Evolutionary conservation across 805 yeast genomes (phyloP).

Genomic region (Candida palmyrensis): DNA sequence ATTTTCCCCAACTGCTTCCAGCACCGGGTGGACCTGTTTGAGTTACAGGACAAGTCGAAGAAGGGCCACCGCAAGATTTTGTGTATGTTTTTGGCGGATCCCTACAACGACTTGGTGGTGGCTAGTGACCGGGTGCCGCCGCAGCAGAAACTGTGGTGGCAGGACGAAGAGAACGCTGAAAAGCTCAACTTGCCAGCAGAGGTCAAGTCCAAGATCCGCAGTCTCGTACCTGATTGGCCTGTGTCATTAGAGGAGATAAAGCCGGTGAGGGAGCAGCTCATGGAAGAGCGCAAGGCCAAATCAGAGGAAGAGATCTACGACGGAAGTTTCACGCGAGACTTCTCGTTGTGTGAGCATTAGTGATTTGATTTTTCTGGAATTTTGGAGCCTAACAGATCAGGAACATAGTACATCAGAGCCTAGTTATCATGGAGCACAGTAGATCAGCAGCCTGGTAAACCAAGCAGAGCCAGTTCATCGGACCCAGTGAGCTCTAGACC

Average conservation of each 20-base stretch:
- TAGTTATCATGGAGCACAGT: too few species aligned
- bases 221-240: slow-evolving; percentile 10
- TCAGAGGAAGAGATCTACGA: slow-evolving; percentile 10
- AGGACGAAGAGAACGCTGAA: slow-evolving; percentile 9
- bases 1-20: slow-evolving; percentile 28
- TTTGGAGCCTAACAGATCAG: too few species aligned
- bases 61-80: slow-evolving; percentile 28
- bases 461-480: too few species aligned
- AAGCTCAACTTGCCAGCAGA: neutral
- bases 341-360: slow-evolving; percentile 32
- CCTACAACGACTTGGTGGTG: slow-evolving; percentile 20
- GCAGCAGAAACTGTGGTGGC: slow-evolving; percentile 33
- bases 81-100: slow-evolving; percentile 28
- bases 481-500: too few species aligned
- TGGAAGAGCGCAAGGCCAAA: slow-evolving; percentile 23
- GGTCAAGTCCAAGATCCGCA: neutral
- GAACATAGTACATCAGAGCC: too few species aligned
- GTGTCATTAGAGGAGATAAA: slow-evolving; percentile 20
- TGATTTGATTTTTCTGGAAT: too few species aligned
- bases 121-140: slow-evolving; percentile 32
- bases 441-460: too few species aligned
- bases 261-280: slow-evolving; percentile 20
- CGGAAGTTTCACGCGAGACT: slow-evolving; percentile 11
- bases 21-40: slow-evolving; percentile 28
- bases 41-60: slow-evolving; percentile 20